Evolutionary conservation across 805 yeast genomes (phyloP).

Genomic region (Candida andamanensis): DNA sequence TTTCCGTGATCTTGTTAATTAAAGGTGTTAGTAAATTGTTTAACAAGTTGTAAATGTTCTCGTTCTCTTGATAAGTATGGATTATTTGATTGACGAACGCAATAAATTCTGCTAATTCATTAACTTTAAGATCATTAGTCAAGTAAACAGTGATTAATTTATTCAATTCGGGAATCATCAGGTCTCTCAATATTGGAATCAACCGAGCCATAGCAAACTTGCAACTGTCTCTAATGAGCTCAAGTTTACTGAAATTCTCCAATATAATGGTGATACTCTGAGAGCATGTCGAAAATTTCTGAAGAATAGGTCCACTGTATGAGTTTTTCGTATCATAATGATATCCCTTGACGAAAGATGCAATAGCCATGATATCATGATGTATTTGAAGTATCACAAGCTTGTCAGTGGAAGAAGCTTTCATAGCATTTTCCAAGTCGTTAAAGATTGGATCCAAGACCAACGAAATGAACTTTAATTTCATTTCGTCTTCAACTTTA

Average conservation of each 20-base stretch:
- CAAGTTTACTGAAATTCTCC: slow-evolving; percentile 63
- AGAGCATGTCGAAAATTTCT: slow-evolving; percentile 56
- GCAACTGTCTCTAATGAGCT: slow-evolving; percentile 75
- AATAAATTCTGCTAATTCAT: slow-evolving; percentile 75
- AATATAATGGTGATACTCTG: slow-evolving; percentile 81
- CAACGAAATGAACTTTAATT: slow-evolving; percentile 50
- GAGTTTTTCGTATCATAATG: slow-evolving; percentile 40
- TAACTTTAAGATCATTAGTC: slow-evolving; percentile 50
- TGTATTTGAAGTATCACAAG: slow-evolving; percentile 67
- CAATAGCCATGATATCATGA: slow-evolving; percentile 82
- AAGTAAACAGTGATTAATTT: slow-evolving; percentile 63
- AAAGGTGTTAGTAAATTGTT: slow-evolving; percentile 74
- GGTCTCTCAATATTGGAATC: slow-evolving; percentile 62
- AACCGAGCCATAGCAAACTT: slow-evolving; percentile 85
- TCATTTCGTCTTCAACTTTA: slow-evolving; percentile 22
- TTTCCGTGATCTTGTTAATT: slow-evolving; percentile 48
- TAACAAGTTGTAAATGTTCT: slow-evolving; percentile 65
- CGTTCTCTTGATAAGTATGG: slow-evolving; percentile 67
- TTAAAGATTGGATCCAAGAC: slow-evolving; percentile 72
- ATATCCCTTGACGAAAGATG: slow-evolving; percentile 84
- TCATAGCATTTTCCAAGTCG: slow-evolving; percentile 57
- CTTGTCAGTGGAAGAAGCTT: slow-evolving; percentile 1
- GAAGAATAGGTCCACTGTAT: slow-evolving; percentile 35
- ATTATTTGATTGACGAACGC: slow-evolving; percentile 84
- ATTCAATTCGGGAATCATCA: slow-evolving; percentile 46